Base-by-base conservation (phyloP, 2,329 filamentous ascomycete genomes). In the Tolypocladium amazonense region DNA sequence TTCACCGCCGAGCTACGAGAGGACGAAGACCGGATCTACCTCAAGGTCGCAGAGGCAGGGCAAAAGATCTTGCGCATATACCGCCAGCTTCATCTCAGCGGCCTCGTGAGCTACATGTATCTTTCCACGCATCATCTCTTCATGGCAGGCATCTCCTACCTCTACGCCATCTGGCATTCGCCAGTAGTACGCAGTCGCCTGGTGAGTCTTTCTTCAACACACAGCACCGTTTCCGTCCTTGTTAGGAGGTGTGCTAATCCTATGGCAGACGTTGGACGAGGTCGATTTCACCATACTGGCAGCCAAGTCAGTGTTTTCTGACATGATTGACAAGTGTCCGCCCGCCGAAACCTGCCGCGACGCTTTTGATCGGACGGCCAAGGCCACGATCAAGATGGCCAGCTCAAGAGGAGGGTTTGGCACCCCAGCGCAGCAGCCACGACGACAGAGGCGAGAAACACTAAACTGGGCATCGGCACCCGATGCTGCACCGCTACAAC, bases 101-200 rank as follows among this genome's bases (percentile, higher is more conserved):
- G 91, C 58, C 81, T 97, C 47, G 93, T 97, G 59, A 97, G 96
- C 73, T 96, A 97, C 71, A 97, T 93, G 0, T 97, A 95, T 72
- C 77, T 97, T 58, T 92, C 94, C 2, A 97, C 94, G 0, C 93
- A 97, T 71, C 92, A 97, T 73, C 80, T 97, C 8, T 97, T 97
- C 76, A 97, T 96, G 89, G 93, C 93, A 35, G 93, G 92, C 75
- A 88, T 97, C 61, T 96, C 93, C 30, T 97, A 97, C 72, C 81
- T 97, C 2, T 97, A 97, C 73, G 92, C 94, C 25, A 94, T 97
- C 60, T 97, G 93, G 93, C 93, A 97, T 74, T 97, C 93, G 14
- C 86, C 90, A 7, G 83, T 90, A 58, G 93, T 97, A 56, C 85
- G 93, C 67, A 92, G 88, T 71, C 86, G 90, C 60, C 77, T 97